Evolutionary conservation across 2,329 filamentous ascomycete genomes (phyloP), one percentile per base, ranked within the genome.

Genomic region (Penicillium concentricum): DNA sequence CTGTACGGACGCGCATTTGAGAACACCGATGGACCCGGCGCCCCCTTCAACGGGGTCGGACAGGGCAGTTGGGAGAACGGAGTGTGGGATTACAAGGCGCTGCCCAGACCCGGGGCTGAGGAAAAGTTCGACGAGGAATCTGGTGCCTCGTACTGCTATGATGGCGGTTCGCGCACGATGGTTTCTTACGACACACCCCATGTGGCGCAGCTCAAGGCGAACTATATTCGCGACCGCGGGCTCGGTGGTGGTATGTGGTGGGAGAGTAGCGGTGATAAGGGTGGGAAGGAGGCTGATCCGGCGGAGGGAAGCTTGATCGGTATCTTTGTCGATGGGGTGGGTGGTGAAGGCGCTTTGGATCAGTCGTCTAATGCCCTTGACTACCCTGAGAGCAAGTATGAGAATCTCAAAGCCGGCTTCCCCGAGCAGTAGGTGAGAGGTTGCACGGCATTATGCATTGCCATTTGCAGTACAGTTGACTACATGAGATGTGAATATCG

Each of bases 171-270:
- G 30, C 81, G 82, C 57, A 86, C 83, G 55, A 83, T 97, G 79
- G 83, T 97, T 51, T 88, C 84, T 42, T 97, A 96, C 65, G 84
- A 86, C 61, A 82, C 74, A 7, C 72, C 79, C 6, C 66, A 79
- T 5, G 86, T 91, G 74, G 87, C 84, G 4, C 79, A 82, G 60
- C 72, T 78, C 60, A 97, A 97, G 79, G 85, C 87, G 3, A 76
- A 84, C 13, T 96, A 85, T 70, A 84, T 96, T 68, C 83, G 80
- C 67, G 70, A 84, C 18, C 77, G 82, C 24, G 78, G 82, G 0
- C 81, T 97, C 0, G 92, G 92, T 13, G 92, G 92, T n/a, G 90
- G 83, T 20, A 97, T 97, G 92, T 97, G 92, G 91, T 94, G 90
- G 90, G 92, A 97, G 78, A 90, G 86, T 66, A 93, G 88, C 67